Evolutionary conservation across 306 rosid species (phyloP).

Genomic region (Spatholobus suberectus): DNA sequence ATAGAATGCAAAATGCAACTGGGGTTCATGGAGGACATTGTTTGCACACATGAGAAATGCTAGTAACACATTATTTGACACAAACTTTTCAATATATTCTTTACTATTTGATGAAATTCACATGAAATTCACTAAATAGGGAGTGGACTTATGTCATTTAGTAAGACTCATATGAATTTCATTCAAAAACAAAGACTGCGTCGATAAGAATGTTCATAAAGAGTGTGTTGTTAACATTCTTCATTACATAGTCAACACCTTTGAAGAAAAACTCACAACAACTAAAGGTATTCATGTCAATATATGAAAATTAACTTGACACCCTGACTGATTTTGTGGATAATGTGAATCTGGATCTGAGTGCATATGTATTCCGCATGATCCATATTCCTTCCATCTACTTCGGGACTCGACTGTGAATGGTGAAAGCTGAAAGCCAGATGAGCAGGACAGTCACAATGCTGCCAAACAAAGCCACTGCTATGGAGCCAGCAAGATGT

Average conservation of each 20-base stretch:
- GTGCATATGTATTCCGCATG: too few relatives aligned
- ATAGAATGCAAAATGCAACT: background rate
- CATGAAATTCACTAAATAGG: background rate
- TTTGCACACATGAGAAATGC: background rate
- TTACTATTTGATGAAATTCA: background rate
- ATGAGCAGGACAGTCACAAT: constrained; percentile 60
- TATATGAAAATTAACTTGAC: background rate
- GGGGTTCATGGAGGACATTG: background rate
- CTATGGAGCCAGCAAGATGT: constrained; percentile 66
- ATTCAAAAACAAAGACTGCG: background rate
- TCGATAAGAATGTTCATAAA: background rate
- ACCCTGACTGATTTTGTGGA: constrained; percentile 30
- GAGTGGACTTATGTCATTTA: background rate
- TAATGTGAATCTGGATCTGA: too few relatives aligned
- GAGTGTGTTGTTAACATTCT: background rate
- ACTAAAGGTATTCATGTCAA: background rate
- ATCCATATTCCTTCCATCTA: constrained; percentile 43
- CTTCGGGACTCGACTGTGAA: constrained; percentile 63
- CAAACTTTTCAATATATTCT: background rate
- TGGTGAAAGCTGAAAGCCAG: constrained; percentile 63
- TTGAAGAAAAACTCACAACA: constrained; percentile 24
- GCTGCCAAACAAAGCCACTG: constrained; percentile 66
- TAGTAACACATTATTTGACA: background rate
- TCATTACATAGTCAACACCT: constrained; percentile 11
- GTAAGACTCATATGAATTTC: background rate